Percentiles rank a stretch among this genome's conserved stretches.
Conservation (phyloP, 2,329 filamentous ascomycete genomes). For the Blastomyces parvus region DNA sequence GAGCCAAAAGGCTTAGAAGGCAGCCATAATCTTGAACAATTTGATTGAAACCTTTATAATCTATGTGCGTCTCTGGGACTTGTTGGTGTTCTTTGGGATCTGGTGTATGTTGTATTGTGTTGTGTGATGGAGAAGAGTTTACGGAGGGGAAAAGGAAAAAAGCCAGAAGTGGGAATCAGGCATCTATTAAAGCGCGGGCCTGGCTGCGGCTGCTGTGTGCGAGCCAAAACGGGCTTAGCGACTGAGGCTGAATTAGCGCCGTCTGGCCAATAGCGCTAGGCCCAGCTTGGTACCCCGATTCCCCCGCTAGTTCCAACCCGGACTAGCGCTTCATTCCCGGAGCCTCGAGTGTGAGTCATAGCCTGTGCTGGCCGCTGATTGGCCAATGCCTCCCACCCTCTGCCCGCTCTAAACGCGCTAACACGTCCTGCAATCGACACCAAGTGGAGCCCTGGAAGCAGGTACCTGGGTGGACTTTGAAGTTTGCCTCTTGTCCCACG, state of each 20-base stretch:
- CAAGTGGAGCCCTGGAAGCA: not conserved
- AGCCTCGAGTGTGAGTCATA: conserved; percentile 34
- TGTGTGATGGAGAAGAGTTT: conserved; percentile 10
- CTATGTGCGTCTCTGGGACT: not conserved
- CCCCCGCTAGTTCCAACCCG: conserved; percentile 12
- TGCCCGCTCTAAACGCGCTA: not conserved
- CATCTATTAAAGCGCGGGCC: conserved; percentile 26
- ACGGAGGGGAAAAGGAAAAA: conserved; percentile 15
- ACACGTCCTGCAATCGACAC: not conserved
- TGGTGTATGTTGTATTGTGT: conserved; percentile 8
- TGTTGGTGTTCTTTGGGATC: not conserved
- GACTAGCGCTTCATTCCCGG: conserved; percentile 15
- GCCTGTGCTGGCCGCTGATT: conserved; percentile 18
- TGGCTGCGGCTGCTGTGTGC: conserved; percentile 13
- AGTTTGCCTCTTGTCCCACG: not conserved
- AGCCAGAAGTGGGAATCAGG: conserved; percentile 24
- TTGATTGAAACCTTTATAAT: conserved; percentile 11
- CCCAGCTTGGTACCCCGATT: conserved; percentile 22
- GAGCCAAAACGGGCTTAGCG: not conserved
- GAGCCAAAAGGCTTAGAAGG: conserved; percentile 29
- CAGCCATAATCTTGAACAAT: conserved; percentile 28
- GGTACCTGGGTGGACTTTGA: conserved; percentile 1
- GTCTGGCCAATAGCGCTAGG: conserved; percentile 4
- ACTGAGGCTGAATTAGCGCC: conserved; percentile 16
- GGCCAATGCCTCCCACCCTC: conserved; percentile 13